Percentiles rank a stretch among this genome's conserved stretches.
phyloP scores from a whole-genome alignment of 2,329 filamentous ascomycete genomes.

The Gnomoniopsis smithogilvyi region DNA sequence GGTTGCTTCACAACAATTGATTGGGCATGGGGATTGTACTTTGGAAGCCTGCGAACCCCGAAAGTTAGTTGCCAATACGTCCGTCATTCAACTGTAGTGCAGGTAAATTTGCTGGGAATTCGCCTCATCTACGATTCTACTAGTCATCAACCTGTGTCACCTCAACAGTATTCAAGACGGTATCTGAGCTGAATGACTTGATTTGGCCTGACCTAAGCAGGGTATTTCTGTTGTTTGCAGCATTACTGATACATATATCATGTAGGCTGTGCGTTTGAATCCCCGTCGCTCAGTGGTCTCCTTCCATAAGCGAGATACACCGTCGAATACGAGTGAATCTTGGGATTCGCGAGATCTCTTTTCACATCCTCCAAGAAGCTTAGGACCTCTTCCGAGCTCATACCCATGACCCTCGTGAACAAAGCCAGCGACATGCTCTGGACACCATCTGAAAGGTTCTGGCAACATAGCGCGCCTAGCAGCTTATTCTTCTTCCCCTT shows the following conservation, averaged over 20 bases:
- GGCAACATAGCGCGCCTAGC: slow-evolving; percentile 28
- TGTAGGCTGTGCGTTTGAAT: neutral
- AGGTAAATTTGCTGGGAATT: too few species aligned
- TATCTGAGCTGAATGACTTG: neutral
- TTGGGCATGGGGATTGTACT: too few species aligned
- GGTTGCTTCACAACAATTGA: too few species aligned
- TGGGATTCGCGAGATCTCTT: slow-evolving; percentile 28
- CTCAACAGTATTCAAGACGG: neutral
- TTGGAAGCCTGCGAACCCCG: too few species aligned
- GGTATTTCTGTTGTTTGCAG: neutral
- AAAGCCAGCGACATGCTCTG: slow-evolving; percentile 32
- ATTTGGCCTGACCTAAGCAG: neutral
- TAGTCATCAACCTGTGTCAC: neutral
- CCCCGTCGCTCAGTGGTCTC: slow-evolving; percentile 5
- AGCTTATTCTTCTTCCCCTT: slow-evolving; percentile 32
- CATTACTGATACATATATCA: neutral
- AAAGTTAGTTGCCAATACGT: too few species aligned
- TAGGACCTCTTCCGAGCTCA: slow-evolving; percentile 25
- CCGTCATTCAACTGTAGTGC: too few species aligned
- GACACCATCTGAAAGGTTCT: slow-evolving; percentile 28
- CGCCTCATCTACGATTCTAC: too few species aligned
- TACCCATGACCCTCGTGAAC: slow-evolving; percentile 26
- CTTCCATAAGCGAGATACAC: slow-evolving; percentile 25
- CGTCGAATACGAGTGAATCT: slow-evolving; percentile 30
- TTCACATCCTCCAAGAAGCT: slow-evolving; percentile 29